phyloP scores from a whole-genome alignment of 805 yeast genomes.

The Saccharomycopsis fodiens region DNA sequence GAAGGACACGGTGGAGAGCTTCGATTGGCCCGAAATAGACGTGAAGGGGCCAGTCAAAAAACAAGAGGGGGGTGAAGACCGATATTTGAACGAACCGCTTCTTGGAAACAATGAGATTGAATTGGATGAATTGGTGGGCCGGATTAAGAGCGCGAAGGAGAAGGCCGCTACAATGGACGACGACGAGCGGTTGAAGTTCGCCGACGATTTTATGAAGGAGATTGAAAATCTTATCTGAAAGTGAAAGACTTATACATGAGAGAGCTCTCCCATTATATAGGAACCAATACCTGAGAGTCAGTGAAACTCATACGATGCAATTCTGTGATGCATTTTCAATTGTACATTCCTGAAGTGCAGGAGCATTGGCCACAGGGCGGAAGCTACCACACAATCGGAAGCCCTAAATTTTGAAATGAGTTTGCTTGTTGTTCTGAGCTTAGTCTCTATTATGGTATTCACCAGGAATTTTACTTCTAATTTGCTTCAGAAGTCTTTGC shows the following conservation, averaged over 20 bases:
- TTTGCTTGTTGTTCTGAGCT: too few relatives aligned
- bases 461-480: too few relatives aligned
- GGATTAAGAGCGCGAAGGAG: conserved; percentile 16
- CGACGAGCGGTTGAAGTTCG: conserved; percentile 13
- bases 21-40: conserved; percentile 19
- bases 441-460: too few relatives aligned
- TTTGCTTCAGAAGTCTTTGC: not conserved
- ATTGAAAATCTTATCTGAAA: conserved; percentile 12
- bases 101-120: conserved; percentile 16
- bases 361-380: too few relatives aligned
- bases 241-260: not conserved
- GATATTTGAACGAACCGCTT: conserved; percentile 25
- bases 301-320: too few relatives aligned
- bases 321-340: not conserved
- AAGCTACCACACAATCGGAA: too few relatives aligned
- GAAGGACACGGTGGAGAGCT: conserved; percentile 16
- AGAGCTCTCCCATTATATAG: not conserved
- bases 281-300: not conserved
- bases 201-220: conserved; percentile 16
- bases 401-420: too few relatives aligned
- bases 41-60: not conserved
- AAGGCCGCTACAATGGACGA: conserved; percentile 11
- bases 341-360: too few relatives aligned
- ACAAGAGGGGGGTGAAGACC: conserved; percentile 19
- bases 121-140: conserved; percentile 8